Evolutionary conservation across 768 basidiomycete genomes (phyloP), one percentile per base, ranked within the genome.

Genomic region (Paxillus rubicundulus): DNA sequence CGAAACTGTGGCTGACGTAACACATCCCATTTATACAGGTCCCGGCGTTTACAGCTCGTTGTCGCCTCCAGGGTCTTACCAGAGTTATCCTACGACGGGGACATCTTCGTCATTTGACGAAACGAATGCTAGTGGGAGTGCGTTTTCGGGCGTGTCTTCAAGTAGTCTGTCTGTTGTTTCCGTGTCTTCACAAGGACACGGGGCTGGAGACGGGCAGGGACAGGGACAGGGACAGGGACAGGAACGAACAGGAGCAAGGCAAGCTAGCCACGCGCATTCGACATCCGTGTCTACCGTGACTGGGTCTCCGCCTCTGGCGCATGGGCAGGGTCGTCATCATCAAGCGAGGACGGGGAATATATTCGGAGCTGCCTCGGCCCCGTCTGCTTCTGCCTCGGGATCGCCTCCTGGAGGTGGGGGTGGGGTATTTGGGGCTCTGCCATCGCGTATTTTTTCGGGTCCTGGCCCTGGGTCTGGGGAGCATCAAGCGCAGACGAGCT

Each of bases 271-370:
- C 20, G 45, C 50, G 17, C 54, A 61, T 21, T 69, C 67, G 3
- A 28, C 57, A 20, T 69, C 67, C 10, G 2, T 65, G 12, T 60
- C 64, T 9, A 69, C 69, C 24, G 53, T 69, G 4, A 58, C 59
- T 5, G 60, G 40, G 7, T 60, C 64, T 2, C 52, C 64, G 2
- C 56, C 44, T 8, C 56, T 52, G 38, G 27, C n/a, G 27, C 61
- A 32, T n/a, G 21, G n/a, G 9, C 37, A 40, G 5, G 20, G 27
- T 5, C n/a, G 45, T 21, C 32, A 28, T 12, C 18, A 13, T 9
- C 37, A 38, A 38, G 37, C 17, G 37, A 9, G 24, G 24, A 24
- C 24, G 24, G n/a, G n/a, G 14, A 13, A 37, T 14, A 37, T 17
- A 16, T 16, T 37, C 36, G n/a, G 13, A 7, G n/a, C 36, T 8